Percentiles rank a stretch among this genome's conserved stretches.
Evolutionary conservation across 163 green algal species (phyloP).

Genomic region (Chlorella variabilis): DNA sequence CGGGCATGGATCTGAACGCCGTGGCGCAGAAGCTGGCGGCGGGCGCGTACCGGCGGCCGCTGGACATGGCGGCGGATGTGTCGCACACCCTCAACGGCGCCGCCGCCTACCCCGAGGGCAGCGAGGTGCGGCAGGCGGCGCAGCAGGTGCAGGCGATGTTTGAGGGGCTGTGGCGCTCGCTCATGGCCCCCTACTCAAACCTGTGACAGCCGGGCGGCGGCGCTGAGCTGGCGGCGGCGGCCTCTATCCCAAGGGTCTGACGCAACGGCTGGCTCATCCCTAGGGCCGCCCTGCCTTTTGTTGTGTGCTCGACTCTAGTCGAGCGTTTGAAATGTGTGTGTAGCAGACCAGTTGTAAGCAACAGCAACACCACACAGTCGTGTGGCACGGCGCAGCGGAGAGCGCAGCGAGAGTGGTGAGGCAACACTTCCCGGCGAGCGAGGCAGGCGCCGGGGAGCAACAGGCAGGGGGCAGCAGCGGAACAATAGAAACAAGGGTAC

Average conservation of each 20-base stretch:
- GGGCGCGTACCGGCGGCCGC: neutral
- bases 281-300: no score
- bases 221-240: no score
- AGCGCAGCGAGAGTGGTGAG: no score
- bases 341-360: no score
- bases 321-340: no score
- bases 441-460: neutral
- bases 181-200: constrained; percentile 1
- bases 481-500: no score
- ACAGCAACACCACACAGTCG: no score
- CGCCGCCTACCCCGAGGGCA: constrained; percentile 4
- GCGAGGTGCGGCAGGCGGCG: neutral
- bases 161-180: constrained; percentile 17
- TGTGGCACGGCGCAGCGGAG: no score
- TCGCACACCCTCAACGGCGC: neutral
- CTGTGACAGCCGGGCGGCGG: neutral
- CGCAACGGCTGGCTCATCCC: no score
- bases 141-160: constrained; percentile 10
- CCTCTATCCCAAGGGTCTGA: no score
- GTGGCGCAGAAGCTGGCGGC: neutral
- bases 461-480: neutral
- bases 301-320: no score
- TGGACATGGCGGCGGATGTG: constrained; percentile 4
- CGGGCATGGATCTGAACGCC: neutral
- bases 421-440: no score